Conservation (phyloP, 2,329 filamentous ascomycete genomes). For the Pestalotiopsis sp. region DNA sequence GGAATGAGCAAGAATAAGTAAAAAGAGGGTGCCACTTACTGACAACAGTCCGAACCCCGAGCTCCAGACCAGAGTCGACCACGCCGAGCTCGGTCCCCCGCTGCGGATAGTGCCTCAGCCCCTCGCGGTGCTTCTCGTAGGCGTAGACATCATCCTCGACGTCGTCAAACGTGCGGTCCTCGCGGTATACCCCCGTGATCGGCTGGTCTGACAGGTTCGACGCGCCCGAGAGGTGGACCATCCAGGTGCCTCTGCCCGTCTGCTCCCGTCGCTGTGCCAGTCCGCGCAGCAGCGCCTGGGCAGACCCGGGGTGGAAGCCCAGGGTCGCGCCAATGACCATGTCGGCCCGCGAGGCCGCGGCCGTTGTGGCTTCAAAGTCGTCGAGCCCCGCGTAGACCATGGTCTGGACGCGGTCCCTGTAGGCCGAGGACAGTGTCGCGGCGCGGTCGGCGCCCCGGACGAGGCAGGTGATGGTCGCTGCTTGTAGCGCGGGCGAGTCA, state of each 20-base stretch:
- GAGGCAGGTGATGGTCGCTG: constrained; percentile 19
- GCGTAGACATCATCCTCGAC: constrained; percentile 41
- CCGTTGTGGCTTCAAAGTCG: constrained; percentile 18
- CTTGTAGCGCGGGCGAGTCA: not conserved
- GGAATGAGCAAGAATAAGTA: not conserved
- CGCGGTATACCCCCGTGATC: constrained; percentile 24
- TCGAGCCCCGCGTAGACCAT: constrained; percentile 23
- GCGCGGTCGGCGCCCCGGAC: constrained; percentile 22
- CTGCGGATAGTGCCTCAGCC: constrained; percentile 37
- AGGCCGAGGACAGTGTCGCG: constrained; percentile 16
- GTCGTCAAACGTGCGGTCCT: constrained; percentile 36
- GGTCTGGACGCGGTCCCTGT: constrained; percentile 21
- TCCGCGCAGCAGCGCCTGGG: constrained; percentile 41
- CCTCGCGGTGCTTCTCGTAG: constrained; percentile 38
- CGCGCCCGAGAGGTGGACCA: constrained; percentile 35
- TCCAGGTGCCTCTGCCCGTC: constrained; percentile 19
- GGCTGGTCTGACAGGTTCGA: constrained; percentile 44
- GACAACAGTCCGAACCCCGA: constrained; percentile 43
- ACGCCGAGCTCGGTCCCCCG: constrained; percentile 45
- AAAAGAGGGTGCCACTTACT: not conserved
- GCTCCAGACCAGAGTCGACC: constrained; percentile 36
- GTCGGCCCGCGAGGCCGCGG: constrained; percentile 20
- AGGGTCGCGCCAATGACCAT: constrained; percentile 44
- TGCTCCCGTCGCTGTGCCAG: constrained; percentile 36
- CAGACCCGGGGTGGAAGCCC: constrained; percentile 36